These are phyloP conservation scores for Euphorbia tirucalli DNA, from an alignment of 345 rosid species.

Conservation along the genomic window DNA sequence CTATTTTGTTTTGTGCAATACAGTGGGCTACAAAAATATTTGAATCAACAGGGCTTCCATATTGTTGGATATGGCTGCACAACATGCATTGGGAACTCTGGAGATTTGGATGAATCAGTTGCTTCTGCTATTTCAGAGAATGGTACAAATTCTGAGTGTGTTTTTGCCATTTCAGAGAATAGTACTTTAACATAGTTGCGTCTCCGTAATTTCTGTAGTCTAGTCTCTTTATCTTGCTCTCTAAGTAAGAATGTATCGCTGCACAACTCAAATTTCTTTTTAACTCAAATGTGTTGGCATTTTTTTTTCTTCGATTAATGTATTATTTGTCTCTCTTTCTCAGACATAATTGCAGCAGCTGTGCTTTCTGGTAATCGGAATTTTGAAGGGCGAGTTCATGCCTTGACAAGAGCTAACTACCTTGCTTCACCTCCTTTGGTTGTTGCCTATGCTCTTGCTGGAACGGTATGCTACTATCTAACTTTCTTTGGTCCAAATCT, in stretches of 20 bases:
- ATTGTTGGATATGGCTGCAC: slow-evolving; percentile 99
- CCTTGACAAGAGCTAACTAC: slow-evolving; percentile 97
- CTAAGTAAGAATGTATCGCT: background rate
- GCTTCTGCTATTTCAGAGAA: slow-evolving; percentile 90
- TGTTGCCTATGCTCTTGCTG: slow-evolving; percentile 99
- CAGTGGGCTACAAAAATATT: slow-evolving; percentile 90
- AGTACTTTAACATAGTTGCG: background rate
- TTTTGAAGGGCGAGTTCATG: slow-evolving; percentile 98
- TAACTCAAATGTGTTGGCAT: background rate
- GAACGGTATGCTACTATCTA: slow-evolving; percentile 56
- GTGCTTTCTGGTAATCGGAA: slow-evolving; percentile 97
- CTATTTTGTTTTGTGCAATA: slow-evolving; percentile 19
- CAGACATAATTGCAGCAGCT: slow-evolving; percentile 93
- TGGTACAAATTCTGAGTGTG: slow-evolving; percentile 38
- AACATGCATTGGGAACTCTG: slow-evolving; percentile 97
- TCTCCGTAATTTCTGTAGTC: background rate
- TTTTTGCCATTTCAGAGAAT: background rate
- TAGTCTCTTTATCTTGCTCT: background rate
- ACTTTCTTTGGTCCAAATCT: background rate
- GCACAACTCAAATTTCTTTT: background rate
- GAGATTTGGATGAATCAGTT: slow-evolving; percentile 89
- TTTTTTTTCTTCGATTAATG: background rate
- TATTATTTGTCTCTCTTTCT: background rate
- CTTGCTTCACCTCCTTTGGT: slow-evolving; percentile 99
- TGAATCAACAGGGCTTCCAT: slow-evolving; percentile 87